Evolutionary conservation across 2,329 filamentous ascomycete genomes (phyloP).

Genomic region (Mariannaea sp.): DNA sequence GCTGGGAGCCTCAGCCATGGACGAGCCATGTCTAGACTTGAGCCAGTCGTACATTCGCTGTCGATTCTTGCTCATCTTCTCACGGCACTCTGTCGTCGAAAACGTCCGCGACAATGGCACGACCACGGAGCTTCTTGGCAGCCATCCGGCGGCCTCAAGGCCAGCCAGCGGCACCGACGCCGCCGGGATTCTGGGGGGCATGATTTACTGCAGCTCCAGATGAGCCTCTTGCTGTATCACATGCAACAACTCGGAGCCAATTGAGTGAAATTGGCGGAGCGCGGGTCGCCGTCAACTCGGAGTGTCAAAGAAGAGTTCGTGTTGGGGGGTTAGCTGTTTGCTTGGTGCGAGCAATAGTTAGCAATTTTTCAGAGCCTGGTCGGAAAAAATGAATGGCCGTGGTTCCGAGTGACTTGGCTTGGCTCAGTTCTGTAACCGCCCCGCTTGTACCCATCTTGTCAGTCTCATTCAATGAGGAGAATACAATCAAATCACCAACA

Average conservation of each 20-base stretch:
- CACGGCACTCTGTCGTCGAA: slow-evolving; percentile 46
- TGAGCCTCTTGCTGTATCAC: slow-evolving; percentile 29
- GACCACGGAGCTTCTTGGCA: slow-evolving; percentile 13
- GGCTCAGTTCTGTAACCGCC: no score
- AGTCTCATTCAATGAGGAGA: no score
- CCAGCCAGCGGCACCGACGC: slow-evolving; percentile 39
- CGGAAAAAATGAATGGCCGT: slow-evolving; percentile 21
- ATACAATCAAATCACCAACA: no score
- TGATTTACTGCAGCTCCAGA: slow-evolving; percentile 31
- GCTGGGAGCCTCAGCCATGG: slow-evolving; percentile 32
- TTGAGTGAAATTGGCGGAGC: slow-evolving; percentile 30
- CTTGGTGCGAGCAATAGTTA: slow-evolving; percentile 10
- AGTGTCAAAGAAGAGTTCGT: slow-evolving; percentile 15
- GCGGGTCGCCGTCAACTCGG: slow-evolving; percentile 23
- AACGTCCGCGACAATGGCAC: slow-evolving; percentile 41
- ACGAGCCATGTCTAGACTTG: slow-evolving; percentile 33
- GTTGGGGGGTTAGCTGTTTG: slow-evolving; percentile 20
- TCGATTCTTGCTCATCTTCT: slow-evolving; percentile 46
- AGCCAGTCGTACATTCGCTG: slow-evolving; percentile 48
- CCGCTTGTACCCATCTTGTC: no score
- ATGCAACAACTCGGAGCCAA: slow-evolving; percentile 33
- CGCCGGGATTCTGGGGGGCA: slow-evolving; percentile 42
- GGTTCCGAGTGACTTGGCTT: no score
- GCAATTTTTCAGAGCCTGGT: slow-evolving; percentile 33
- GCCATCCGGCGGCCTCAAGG: slow-evolving; percentile 36